Evolutionary conservation across 129 eudicot species (phyloP), one percentile per base, ranked within the genome.

Genomic region (Apium graveolens): DNA sequence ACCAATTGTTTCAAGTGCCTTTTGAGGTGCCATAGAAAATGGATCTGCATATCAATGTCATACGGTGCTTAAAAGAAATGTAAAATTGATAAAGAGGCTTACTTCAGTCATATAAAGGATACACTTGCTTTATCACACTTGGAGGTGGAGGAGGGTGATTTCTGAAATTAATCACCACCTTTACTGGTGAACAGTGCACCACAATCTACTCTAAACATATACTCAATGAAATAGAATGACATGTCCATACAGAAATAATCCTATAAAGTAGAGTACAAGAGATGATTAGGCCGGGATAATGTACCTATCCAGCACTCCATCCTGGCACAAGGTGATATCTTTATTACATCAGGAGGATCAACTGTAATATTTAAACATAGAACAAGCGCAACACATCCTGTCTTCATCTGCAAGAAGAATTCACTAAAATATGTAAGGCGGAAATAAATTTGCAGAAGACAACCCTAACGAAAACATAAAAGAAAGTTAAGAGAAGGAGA

Each of bases 231-330:
- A 53, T 7, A 11, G 27, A 53, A 53, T 21, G n/a, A 21, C 57
- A 17, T 49, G 57, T 18, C 24, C 16, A 44, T 5, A 73, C 13
- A 73, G 2, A 42, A 73, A 43, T 3, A 73, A 73, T 27, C 37
- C 16, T 60, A 60, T 11, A n/a, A 32, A 1, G 32, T n/a, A 60
- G 5, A 60, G n/a, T 44, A 24, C 17, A n/a, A 44, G 24, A 73
- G 20, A 73, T 38, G 21, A 43, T 44, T 27, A 44, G 12, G 57
- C 29, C 21, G 55, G 18, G 44, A 75, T 24, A 27, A 78, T 46
- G 69, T 94, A 95, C 98, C 98, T 86, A 96, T 96, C 99, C 99
- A 96, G 68, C 99, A 92, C 85, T 96, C 97, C 99, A 92, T 90
- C 75, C 97, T 87, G 78, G 99, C 99, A 90, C 99, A 96, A 85